phyloP scores from a whole-genome alignment of 768 basidiomycete genomes.

The Lepiota brunneoincarnata region DNA sequence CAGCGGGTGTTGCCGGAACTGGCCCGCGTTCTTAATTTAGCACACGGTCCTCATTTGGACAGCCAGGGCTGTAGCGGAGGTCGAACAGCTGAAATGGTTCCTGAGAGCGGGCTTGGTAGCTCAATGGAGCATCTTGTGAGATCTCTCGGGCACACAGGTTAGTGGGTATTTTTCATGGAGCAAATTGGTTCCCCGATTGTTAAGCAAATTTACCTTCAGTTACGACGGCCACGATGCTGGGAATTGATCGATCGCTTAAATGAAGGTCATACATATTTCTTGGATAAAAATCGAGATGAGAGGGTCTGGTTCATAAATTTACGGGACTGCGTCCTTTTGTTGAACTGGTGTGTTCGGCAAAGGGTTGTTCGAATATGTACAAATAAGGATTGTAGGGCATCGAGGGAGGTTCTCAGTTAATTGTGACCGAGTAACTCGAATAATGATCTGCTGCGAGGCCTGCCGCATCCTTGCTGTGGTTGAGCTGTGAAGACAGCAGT shows the following conservation, averaged over 20 bases:
- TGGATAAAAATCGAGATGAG: not conserved
- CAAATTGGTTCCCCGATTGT: not conserved
- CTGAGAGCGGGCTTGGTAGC: not conserved
- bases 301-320: too few relatives aligned
- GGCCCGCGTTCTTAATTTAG: too few relatives aligned
- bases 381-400: too few relatives aligned
- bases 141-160: not conserved
- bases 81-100: too few relatives aligned
- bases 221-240: constrained; percentile 1
- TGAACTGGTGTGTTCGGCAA: too few relatives aligned
- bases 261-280: not conserved
- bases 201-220: not conserved
- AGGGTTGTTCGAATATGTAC: too few relatives aligned
- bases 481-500: not conserved
- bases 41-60: too few relatives aligned
- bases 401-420: too few relatives aligned
- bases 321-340: not conserved
- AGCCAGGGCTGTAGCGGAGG: too few relatives aligned
- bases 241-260: constrained; percentile 6
- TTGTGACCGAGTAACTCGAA: not conserved
- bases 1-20: constrained; percentile 5
- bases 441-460: not conserved
- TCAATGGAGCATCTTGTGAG: not conserved
- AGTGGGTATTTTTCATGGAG: not conserved
- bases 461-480: too few relatives aligned